A percentile compares a stretch with the other conserved stretches of the same genome.
Evolutionary conservation across 306 rosid genomes (phyloP).

Genomic region (Dryas alaskensis): DNA sequence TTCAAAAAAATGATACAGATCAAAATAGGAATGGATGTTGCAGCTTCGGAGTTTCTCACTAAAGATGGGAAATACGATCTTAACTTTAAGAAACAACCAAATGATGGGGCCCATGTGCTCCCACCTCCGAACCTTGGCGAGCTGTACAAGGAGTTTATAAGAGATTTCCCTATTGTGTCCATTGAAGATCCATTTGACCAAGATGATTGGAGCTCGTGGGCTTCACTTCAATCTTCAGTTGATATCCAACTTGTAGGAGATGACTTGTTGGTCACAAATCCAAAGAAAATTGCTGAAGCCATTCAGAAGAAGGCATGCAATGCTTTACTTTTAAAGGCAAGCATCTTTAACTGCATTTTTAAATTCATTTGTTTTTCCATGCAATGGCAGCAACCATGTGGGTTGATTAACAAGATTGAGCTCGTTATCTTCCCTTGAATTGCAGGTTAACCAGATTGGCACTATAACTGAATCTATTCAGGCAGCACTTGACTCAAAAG

Average conservation of each 20-base stretch:
- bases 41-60: constrained; percentile 90
- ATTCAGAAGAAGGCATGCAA: constrained; percentile 90
- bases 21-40: constrained; percentile 99
- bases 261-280: constrained; percentile 94
- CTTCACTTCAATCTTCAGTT: constrained; percentile 80
- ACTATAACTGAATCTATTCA: constrained; percentile 88
- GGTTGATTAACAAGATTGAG: constrained; percentile 18
- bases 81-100: constrained; percentile 89
- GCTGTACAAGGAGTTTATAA: constrained; percentile 71
- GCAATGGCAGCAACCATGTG: neutral
- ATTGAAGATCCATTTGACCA: constrained; percentile 99
- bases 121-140: constrained; percentile 74
- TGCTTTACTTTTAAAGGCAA: constrained; percentile 90
- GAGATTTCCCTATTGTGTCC: constrained; percentile 91
- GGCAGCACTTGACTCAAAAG: constrained; percentile 97
- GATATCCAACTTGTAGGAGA: constrained; percentile 95
- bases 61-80: constrained; percentile 82
- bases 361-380: neutral
- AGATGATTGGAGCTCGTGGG: constrained; percentile 98
- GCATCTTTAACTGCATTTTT: neutral
- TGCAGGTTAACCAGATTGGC: constrained; percentile 98
- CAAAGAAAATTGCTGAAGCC: constrained; percentile 83
- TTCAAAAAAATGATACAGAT: constrained; percentile 52
- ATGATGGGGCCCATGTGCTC: constrained; percentile 81
- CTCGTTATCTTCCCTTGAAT: constrained; percentile 13